These are phyloP conservation scores for Thalassiosira pacifica DNA, from an alignment of 352 stramenopile species.

Conservation along the genomic window DNA sequence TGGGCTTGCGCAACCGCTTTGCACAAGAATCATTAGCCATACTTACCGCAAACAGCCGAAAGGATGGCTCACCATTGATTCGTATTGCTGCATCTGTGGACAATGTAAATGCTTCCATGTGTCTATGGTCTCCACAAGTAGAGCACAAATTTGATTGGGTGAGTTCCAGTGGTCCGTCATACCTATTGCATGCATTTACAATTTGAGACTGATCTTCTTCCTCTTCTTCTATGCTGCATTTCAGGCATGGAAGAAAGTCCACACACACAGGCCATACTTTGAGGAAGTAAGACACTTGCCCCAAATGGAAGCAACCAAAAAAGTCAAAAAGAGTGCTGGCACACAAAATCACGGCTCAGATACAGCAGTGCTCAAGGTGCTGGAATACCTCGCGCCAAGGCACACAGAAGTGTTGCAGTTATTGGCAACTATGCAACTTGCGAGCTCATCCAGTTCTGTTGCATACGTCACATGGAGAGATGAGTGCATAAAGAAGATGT, in stretches of 20 bases:
- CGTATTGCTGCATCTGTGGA: constrained; percentile 80
- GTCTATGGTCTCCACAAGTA: constrained; percentile 68
- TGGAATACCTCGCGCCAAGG: constrained; percentile 70
- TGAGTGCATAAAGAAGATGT: constrained; percentile 61
- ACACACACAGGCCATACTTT: constrained; percentile 78
- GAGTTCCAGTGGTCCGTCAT: too few relatives aligned
- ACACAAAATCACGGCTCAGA: constrained; percentile 9
- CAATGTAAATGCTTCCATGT: constrained; percentile 74
- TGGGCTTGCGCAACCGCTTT: constrained; percentile 59
- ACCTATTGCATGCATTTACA: too few relatives aligned
- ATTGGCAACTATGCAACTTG: constrained; percentile 73
- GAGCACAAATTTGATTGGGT: constrained; percentile 76
- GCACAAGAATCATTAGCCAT: constrained; percentile 73
- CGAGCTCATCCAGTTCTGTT: constrained; percentile 28
- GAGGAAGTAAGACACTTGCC: constrained; percentile 67
- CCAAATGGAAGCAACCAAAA: constrained; percentile 33
- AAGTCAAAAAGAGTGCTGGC: constrained; percentile 34
- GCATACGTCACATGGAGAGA: constrained; percentile 44
- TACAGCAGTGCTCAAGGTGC: constrained; percentile 60
- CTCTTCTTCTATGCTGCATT: constrained; percentile 1
- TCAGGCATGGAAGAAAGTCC: constrained; percentile 67
- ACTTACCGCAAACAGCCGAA: constrained; percentile 68
- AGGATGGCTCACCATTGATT: constrained; percentile 62
- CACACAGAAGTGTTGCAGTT: constrained; percentile 76
- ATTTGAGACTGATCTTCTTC: too few relatives aligned